phyloP scores from a whole-genome alignment of 2,329 filamentous ascomycete genomes.

The Botrytis hyacinthi region DNA sequence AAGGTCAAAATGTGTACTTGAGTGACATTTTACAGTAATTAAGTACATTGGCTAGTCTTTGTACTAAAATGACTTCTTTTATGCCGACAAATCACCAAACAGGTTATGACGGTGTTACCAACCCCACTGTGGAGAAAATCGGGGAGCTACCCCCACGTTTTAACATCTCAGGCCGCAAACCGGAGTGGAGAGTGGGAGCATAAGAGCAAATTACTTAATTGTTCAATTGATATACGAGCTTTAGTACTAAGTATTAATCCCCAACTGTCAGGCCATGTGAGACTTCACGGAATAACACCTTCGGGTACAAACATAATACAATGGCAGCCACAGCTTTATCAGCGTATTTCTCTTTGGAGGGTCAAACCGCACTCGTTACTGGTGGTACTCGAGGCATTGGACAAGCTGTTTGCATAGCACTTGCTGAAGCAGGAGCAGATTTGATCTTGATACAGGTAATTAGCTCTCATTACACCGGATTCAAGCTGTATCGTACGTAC shows the following conservation, averaged over 20 bases:
- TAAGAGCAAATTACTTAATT: not conserved
- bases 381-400: conserved; percentile 43
- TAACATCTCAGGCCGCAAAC: not conserved
- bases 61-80: not conserved
- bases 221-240: not conserved
- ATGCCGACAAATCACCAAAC: not conserved
- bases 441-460: conserved; percentile 43
- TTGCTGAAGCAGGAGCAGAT: conserved; percentile 43
- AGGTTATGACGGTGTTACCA: not conserved
- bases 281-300: not conserved
- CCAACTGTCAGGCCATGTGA: not conserved
- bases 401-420: conserved; percentile 40
- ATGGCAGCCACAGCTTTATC: conserved; percentile 31
- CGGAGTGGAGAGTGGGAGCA: conserved; percentile 5
- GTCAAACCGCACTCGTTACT: conserved; percentile 42
- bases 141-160: not conserved
- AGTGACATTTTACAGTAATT: not conserved
- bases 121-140: conserved; percentile 8
- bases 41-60: not conserved
- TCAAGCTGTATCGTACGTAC: not conserved
- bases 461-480: not conserved
- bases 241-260: not conserved
- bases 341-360: conserved; percentile 39
- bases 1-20: not conserved
- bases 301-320: not conserved